phyloP scores from a whole-genome alignment of 2,329 filamentous ascomycete species.

The Fusarium humuli region DNA sequence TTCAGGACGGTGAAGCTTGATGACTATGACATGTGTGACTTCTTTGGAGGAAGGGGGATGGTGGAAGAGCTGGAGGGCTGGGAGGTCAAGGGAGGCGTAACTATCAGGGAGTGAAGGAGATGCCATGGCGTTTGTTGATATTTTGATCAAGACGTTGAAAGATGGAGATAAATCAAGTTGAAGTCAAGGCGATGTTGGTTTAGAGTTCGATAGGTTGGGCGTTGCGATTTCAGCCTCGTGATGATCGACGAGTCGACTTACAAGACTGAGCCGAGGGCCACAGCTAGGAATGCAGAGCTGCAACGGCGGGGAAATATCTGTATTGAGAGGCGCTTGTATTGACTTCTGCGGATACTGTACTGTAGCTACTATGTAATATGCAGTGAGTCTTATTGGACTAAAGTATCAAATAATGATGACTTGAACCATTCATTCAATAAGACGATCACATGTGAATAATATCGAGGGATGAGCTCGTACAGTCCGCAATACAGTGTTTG shows the following conservation, averaged over 20 bases:
- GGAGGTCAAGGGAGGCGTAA: conserved; percentile 58
- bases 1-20: conserved; percentile 71
- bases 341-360: not conserved
- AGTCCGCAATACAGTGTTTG: not conserved
- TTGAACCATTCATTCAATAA: not conserved
- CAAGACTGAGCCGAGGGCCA: conserved; percentile 25
- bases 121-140: conserved; percentile 38
- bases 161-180: not conserved
- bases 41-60: conserved; percentile 62
- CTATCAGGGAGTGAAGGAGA: conserved; percentile 46
- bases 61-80: conserved; percentile 61
- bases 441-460: conserved; percentile 15
- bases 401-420: not conserved
- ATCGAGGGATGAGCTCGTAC: not conserved
- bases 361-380: no score
- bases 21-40: conserved; percentile 70
- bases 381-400: not conserved
- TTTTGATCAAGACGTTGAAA: not conserved
- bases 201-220: conserved; percentile 19
- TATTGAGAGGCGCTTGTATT: not conserved
- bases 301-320: not conserved
- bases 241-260: conserved; percentile 25
- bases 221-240: conserved; percentile 17
- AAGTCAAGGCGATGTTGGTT: conserved; percentile 14
- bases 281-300: not conserved